Conservation (phyloP, 2,329 filamentous ascomycete genomes). For the Incumbomyces lentus region DNA sequence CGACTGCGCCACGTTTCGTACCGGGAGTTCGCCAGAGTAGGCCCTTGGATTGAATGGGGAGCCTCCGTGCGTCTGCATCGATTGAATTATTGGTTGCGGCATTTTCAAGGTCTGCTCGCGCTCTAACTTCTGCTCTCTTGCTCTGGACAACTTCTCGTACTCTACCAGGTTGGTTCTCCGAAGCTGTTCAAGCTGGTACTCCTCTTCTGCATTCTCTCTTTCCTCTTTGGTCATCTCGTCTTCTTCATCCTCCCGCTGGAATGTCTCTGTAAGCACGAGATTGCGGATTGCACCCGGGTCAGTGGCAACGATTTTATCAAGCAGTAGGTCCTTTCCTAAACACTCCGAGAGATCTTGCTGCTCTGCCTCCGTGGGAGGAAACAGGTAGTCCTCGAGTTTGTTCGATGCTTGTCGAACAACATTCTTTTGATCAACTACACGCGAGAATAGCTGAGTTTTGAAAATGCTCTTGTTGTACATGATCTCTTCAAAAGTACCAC, state of each 20-base stretch:
- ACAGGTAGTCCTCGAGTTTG: constrained; percentile 46
- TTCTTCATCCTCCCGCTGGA: constrained; percentile 58
- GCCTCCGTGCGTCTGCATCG: no score
- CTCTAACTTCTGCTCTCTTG: no score
- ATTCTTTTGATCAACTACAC: constrained; percentile 77
- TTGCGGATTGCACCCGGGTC: constrained; percentile 24
- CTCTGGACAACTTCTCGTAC: constrained; percentile 3
- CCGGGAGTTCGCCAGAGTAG: no score
- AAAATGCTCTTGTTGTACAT: constrained; percentile 67
- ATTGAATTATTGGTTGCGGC: no score
- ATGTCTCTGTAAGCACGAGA: constrained; percentile 61
- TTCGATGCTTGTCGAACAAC: constrained; percentile 56
- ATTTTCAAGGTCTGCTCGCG: no score
- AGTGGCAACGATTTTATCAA: constrained; percentile 43
- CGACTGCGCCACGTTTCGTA: no score
- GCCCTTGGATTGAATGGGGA: no score
- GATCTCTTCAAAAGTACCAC: constrained; percentile 68
- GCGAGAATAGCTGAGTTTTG: constrained; percentile 68
- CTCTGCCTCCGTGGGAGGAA: constrained; percentile 42
- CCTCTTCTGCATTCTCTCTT: constrained; percentile 41
- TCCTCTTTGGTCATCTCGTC: constrained; percentile 52
- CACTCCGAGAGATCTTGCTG: constrained; percentile 45
- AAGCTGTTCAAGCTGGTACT: constrained; percentile 32
- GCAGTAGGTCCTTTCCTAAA: constrained; percentile 50
- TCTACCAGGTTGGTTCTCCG: constrained; percentile 28